Evolutionary conservation across 163 green algal species (phyloP), one percentile per base, ranked within the genome.

Genomic region (Scenedesmus sp.): DNA sequence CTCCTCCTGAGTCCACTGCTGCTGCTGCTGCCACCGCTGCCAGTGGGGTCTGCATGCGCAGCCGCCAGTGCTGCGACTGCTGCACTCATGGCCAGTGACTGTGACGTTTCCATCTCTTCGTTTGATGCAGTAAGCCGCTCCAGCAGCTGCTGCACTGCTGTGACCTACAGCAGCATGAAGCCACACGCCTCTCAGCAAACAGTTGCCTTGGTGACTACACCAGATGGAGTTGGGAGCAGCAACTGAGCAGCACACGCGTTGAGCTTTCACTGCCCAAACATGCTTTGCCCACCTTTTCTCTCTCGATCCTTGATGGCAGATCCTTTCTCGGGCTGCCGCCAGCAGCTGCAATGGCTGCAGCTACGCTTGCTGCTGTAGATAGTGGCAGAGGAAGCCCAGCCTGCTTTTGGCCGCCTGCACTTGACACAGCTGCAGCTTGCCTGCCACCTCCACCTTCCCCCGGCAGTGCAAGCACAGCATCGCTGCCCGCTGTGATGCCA

Each of bases 261-360:
- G 5, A 52, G 23, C 67, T 34, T 2, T 13, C 23, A 1, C 70
- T 18, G 20, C 12, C 5, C 52, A 13, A 15, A 5, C 70, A 52
- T 79, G 70, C 23, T 52, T 18, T 9, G 26, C 83, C 18, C 8
- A 88, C 83, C 83, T 88, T 73, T 15, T 88, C 57, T 23, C 3
- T 60, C 23, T 81, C n/a, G 9, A 54, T 12, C 9, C 15, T 10
- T 66, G 84, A 88, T 1, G 84, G 84, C 34, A 81, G 60, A 10
- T 77, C 55, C 15, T 46, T 88, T 15, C 83, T 76, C 7, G 56
- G 56, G n/a, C 56, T 74, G 6, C 83, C 83, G 12, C 83, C 83
- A 34, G 83, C 83, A 57, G 83, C 83, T 76, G 83, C 56, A 56
- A 88, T 88, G 54, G 57, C 83, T 55, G 56, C 83, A 34, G 83